Evolutionary conservation across 2,329 filamentous ascomycete species (phyloP).

Genomic region (Colletotrichum sp.): DNA sequence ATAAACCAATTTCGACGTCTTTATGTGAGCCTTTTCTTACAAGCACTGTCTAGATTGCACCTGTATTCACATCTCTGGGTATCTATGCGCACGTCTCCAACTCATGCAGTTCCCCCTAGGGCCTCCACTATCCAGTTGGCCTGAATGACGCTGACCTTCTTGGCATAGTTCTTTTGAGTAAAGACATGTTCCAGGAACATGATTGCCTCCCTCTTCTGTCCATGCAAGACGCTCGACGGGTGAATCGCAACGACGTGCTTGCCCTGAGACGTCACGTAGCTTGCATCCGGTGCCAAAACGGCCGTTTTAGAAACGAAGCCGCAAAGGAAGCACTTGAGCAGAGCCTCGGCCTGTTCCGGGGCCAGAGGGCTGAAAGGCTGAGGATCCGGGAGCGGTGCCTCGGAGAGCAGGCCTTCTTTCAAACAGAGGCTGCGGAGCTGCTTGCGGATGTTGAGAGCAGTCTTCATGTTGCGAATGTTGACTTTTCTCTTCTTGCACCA

Average conservation of each 20-base stretch:
- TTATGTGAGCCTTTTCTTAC: no score
- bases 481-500: conserved; percentile 66
- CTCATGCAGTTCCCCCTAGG: conserved; percentile 31
- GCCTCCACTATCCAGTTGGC: conserved; percentile 63
- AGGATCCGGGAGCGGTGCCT: conserved; percentile 53
- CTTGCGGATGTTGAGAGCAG: conserved; percentile 65
- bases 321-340: conserved; percentile 66
- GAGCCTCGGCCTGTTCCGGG: conserved; percentile 56
- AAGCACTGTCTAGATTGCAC: no score
- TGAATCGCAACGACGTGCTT: conserved; percentile 68
- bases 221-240: conserved; percentile 66
- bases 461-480: conserved; percentile 65
- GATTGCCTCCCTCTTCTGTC: conserved; percentile 68
- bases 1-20: no score
- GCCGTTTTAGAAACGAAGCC: conserved; percentile 68
- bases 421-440: conserved; percentile 64
- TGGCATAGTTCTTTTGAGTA: conserved; percentile 70
- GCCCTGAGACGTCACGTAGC: conserved; percentile 64
- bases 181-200: conserved; percentile 73
- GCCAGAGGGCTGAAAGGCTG: conserved; percentile 60
- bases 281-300: conserved; percentile 62
- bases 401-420: conserved; percentile 53
- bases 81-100: no score
- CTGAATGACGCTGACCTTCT: conserved; percentile 67
- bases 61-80: no score